Conservation (phyloP, 495 filamentous ascomycete species). For the Eremomyces bilateralis region DNA sequence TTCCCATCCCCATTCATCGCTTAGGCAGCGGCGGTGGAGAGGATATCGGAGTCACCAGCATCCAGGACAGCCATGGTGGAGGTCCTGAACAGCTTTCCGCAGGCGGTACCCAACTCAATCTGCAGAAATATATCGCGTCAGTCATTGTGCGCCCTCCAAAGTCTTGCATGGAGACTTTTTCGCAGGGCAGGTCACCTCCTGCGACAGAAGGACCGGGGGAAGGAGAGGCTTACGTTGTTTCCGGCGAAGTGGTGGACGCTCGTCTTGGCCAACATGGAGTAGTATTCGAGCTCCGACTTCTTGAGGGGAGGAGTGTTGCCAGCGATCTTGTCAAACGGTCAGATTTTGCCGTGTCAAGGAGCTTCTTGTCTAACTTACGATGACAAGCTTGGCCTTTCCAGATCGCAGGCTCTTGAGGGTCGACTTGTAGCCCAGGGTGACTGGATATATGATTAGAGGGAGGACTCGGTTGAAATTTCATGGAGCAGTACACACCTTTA, state of each 20-base stretch:
- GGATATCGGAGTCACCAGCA: constrained; percentile 95
- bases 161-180: constrained; percentile 47
- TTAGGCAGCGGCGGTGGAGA: constrained; percentile 45
- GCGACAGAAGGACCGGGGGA: constrained; percentile 5
- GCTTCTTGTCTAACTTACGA: background rate
- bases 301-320: constrained; percentile 91
- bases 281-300: constrained; percentile 87
- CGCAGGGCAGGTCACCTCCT: constrained; percentile 36
- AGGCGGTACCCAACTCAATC: constrained; percentile 92
- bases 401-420: constrained; percentile 88
- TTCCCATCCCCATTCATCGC: too few species aligned
- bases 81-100: constrained; percentile 78
- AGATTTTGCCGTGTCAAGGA: background rate
- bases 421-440: constrained; percentile 82
- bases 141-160: constrained; percentile 61
- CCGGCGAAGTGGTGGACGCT: constrained; percentile 90
- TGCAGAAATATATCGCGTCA: constrained; percentile 25
- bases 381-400: constrained; percentile 53
- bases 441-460: constrained; percentile 18
- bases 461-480: background rate
- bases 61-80: constrained; percentile 88
- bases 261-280: constrained; percentile 83
- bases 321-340: constrained; percentile 23
- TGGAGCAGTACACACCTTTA: constrained; percentile 35
- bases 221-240: constrained; percentile 67